Evolutionary conservation across 1,284 basidiomycete genomes (phyloP).

Genomic region (Trichosporon coremiiforme): DNA sequence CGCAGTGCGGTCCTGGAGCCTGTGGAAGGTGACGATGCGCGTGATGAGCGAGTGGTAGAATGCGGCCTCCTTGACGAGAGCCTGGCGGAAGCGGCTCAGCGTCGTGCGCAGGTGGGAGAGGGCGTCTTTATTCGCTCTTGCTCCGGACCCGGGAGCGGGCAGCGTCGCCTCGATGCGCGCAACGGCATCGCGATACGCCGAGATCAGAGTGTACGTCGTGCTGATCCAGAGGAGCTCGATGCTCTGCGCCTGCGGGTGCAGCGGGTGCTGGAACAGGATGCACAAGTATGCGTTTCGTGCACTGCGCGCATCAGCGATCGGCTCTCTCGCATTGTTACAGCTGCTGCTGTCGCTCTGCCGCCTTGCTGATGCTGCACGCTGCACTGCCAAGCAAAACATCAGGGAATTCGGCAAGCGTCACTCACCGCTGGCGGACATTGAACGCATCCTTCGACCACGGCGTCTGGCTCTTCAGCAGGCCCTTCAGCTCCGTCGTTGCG

Average conservation of each 20-base stretch:
- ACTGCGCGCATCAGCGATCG: conserved; percentile 56
- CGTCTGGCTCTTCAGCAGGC: conserved; percentile 64
- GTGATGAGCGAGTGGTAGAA: conserved; percentile 80
- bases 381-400: background rate
- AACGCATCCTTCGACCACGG: conserved; percentile 84
- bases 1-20: conserved; percentile 31
- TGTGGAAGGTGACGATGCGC: conserved; percentile 69
- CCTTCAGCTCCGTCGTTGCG: conserved; percentile 44
- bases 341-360: no score
- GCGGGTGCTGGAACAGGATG: conserved; percentile 73
- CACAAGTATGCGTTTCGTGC: conserved; percentile 74
- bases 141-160: conserved; percentile 28
- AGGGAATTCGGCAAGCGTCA: conserved; percentile 8
- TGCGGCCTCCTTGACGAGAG: conserved; percentile 79
- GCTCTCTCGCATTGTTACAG: background rate
- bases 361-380: background rate
- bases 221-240: conserved; percentile 88
- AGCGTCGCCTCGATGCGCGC: conserved; percentile 63
- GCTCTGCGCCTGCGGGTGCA: conserved; percentile 73
- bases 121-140: conserved; percentile 48
- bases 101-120: conserved; percentile 80
- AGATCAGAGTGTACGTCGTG: conserved; percentile 83
- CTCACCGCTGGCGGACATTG: conserved; percentile 78
- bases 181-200: conserved; percentile 76
- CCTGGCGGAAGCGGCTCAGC: conserved; percentile 81